Percentiles rank a stretch among this genome's conserved stretches.
These are phyloP conservation scores for Coemansia sp. DNA, from an alignment of 192 early-diverging fungal genomes.

Conservation along the genomic window DNA sequence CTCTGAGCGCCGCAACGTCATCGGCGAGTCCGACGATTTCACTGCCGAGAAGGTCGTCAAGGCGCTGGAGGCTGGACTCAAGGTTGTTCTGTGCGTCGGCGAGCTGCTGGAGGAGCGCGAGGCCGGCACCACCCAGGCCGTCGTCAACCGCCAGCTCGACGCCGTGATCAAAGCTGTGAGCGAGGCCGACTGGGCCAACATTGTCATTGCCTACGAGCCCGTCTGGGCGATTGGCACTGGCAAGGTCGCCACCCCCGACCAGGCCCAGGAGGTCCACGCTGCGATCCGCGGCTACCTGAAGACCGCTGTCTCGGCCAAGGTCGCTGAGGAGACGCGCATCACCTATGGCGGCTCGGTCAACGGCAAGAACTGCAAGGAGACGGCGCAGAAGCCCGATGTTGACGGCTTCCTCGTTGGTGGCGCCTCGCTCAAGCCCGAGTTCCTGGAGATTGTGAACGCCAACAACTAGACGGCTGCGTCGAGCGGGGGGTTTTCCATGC, in stretches of 20 bases:
- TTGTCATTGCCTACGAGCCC: slow-evolving; percentile 99
- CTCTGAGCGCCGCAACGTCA: slow-evolving; percentile 95
- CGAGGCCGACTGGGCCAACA: slow-evolving; percentile 77
- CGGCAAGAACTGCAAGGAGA: slow-evolving; percentile 76
- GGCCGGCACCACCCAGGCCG: slow-evolving; percentile 75
- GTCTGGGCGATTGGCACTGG: slow-evolving; percentile 99
- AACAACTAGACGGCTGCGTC: slow-evolving; percentile 16
- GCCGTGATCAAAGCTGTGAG: slow-evolving; percentile 72
- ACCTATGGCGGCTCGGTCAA: slow-evolving; percentile 96
- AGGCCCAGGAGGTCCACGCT: slow-evolving; percentile 96
- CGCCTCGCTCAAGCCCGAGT: slow-evolving; percentile 92
- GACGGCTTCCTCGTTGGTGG: slow-evolving; percentile 99
- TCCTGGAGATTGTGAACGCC: slow-evolving; percentile 64
- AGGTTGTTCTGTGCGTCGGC: slow-evolving; percentile 92
- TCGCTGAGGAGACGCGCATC: slow-evolving; percentile 88
- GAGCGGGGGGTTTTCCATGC: too few relatives aligned
- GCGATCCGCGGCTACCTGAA: slow-evolving; percentile 84
- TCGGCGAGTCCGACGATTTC: slow-evolving; percentile 82
- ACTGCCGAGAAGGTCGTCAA: slow-evolving; percentile 85
- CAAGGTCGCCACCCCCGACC: slow-evolving; percentile 90
- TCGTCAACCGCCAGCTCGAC: slow-evolving; percentile 84
- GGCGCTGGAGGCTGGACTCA: slow-evolving; percentile 83
- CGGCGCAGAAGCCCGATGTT: slow-evolving; percentile 82
- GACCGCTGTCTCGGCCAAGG: slow-evolving; percentile 75
- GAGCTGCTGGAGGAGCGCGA: slow-evolving; percentile 96